Conservation (phyloP, 1,284 basidiomycete genomes). For the Trichosporon faecale region DNA sequence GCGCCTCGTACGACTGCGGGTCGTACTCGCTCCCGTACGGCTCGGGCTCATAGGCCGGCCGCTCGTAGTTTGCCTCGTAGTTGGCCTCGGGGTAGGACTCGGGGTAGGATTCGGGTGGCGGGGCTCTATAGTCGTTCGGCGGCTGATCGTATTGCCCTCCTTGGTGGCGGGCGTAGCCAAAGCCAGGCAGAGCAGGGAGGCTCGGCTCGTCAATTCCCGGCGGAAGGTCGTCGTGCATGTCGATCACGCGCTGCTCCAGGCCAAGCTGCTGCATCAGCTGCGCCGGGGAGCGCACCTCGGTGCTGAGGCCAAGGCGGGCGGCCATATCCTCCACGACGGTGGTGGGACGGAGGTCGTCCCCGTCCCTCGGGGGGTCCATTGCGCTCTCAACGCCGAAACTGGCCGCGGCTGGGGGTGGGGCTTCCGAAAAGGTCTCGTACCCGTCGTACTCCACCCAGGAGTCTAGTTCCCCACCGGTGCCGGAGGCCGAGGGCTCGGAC, state of each 20-base stretch:
- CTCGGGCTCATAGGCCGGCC: constrained; percentile 5
- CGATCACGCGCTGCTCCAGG: constrained; percentile 49
- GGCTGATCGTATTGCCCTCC: neutral
- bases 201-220: constrained; percentile 53
- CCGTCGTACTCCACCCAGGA: constrained; percentile 52
- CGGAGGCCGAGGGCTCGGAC: no score
- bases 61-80: neutral
- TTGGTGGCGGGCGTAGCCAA: constrained; percentile 16
- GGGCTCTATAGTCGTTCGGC: neutral
- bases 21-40: neutral
- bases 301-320: constrained; percentile 36
- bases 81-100: no score
- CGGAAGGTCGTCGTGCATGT: constrained; percentile 52
- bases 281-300: constrained; percentile 15
- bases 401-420: constrained; percentile 45
- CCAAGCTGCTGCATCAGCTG: constrained; percentile 50
- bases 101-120: neutral
- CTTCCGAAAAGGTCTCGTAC: constrained; percentile 51
- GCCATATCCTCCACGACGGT: constrained; percentile 40
- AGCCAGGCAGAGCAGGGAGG: constrained; percentile 47
- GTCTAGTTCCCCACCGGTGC: constrained; percentile 35
- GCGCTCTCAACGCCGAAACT: constrained; percentile 42
- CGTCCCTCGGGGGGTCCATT: constrained; percentile 48
- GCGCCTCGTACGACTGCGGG: neutral
- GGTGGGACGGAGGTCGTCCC: constrained; percentile 10